phyloP scores from a whole-genome alignment of 2,329 filamentous ascomycete genomes.

The Aspergillus fumigatus region DNA sequence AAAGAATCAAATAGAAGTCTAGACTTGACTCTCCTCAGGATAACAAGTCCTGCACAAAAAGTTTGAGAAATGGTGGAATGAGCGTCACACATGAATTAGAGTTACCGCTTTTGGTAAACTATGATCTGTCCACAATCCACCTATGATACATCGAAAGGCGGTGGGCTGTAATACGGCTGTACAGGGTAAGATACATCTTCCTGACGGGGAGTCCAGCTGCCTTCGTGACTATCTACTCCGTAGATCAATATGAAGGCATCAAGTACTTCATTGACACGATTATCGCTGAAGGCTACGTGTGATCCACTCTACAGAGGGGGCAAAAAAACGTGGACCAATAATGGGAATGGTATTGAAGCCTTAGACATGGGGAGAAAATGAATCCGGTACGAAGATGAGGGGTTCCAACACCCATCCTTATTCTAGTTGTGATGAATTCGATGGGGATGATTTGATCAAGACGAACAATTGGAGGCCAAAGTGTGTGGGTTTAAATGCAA shows the following conservation, averaged over 20 bases:
- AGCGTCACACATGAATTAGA: background rate
- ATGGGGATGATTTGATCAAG: background rate
- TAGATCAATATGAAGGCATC: background rate
- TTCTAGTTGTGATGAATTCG: background rate
- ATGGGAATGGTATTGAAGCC: background rate
- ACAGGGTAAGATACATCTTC: background rate
- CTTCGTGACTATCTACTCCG: background rate
- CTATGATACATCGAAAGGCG: background rate
- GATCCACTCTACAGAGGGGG: conserved; percentile 8
- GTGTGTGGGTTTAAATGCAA: background rate
- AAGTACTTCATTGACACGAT: background rate
- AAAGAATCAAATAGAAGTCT: conserved; percentile 6
- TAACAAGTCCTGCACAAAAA: background rate
- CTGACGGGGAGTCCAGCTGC: background rate
- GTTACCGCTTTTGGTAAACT: background rate
- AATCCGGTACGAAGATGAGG: conserved; percentile 2
- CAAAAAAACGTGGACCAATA: conserved; percentile 23
- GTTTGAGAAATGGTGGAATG: background rate
- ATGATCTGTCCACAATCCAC: background rate
- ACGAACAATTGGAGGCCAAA: background rate
- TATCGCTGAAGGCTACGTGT: conserved; percentile 4
- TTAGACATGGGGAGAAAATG: conserved; percentile 1
- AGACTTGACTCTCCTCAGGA: background rate
- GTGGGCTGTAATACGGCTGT: background rate
- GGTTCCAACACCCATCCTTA: background rate